phyloP scores from a whole-genome alignment of 352 stramenopile genomes.

The Thalassiosira mediterranea region DNA sequence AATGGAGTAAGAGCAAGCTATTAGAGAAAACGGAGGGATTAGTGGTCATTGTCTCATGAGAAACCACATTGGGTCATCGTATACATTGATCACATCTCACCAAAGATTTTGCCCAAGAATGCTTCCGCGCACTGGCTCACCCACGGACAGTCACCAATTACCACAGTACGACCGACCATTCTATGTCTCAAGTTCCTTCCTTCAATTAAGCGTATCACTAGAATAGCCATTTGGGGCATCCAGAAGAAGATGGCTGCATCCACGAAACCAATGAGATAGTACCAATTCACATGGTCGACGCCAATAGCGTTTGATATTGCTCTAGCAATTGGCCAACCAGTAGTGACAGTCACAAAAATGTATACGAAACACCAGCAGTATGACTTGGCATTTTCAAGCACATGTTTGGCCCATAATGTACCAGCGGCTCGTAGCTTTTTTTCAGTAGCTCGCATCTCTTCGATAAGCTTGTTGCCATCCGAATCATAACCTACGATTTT shows the following conservation, averaged over 20 bases:
- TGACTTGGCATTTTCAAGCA: constrained; percentile 77
- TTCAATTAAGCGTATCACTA: constrained; percentile 71
- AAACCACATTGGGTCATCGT: no score
- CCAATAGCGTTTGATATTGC: constrained; percentile 55
- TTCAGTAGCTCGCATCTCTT: constrained; percentile 39
- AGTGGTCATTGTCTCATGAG: no score
- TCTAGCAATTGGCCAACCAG: constrained; percentile 66
- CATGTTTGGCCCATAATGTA: constrained; percentile 76
- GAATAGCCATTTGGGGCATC: constrained; percentile 80
- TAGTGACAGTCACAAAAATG: constrained; percentile 77
- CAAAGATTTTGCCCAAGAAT: constrained; percentile 80
- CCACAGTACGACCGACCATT: constrained; percentile 82
- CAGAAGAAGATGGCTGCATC: constrained; percentile 82
- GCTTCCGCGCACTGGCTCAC: constrained; percentile 64
- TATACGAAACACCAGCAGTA: constrained; percentile 84
- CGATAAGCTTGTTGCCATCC: constrained; percentile 49
- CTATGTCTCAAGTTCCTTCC: constrained; percentile 69
- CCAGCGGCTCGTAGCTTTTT: constrained; percentile 63
- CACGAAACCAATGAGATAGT: constrained; percentile 58
- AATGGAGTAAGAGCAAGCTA: constrained; percentile 79
- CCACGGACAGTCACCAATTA: constrained; percentile 81
- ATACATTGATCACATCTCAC: no score
- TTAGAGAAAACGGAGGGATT: no score
- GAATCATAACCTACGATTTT: constrained; percentile 75
- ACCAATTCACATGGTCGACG: constrained; percentile 15